A percentile compares a stretch with the other conserved stretches of the same genome.
These are phyloP conservation scores for Saccharomyces hybrid DNA, from an alignment of 1,139 yeast genomes.

Conservation along the genomic window DNA sequence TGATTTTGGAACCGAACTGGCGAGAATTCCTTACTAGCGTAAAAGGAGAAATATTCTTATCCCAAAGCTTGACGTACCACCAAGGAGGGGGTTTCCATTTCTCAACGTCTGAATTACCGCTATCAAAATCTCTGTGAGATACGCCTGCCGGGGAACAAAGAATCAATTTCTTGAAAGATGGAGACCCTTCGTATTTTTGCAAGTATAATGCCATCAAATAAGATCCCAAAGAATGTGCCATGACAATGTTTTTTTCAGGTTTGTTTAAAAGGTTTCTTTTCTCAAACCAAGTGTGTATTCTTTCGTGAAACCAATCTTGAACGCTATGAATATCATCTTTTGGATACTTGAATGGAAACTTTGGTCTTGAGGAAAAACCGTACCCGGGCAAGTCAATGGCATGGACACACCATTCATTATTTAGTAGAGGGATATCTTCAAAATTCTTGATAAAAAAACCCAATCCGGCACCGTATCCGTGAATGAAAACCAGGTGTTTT, in stretches of 20 bases:
- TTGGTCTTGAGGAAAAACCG: constrained; percentile 64
- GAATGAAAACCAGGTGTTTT: constrained; percentile 53
- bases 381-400: constrained; percentile 69
- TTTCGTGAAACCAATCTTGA: constrained; percentile 69
- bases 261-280: constrained; percentile 39
- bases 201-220: constrained; percentile 74
- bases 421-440: constrained; percentile 28
- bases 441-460: constrained; percentile 64
- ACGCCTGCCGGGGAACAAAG: too few relatives aligned
- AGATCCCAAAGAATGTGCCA: constrained; percentile 94
- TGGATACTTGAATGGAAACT: constrained; percentile 37
- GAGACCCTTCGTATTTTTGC: constrained; percentile 2
- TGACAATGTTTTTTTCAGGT: constrained; percentile 46
- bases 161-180: too few relatives aligned
- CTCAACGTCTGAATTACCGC: too few relatives aligned
- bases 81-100: too few relatives aligned
- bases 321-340: constrained; percentile 28
- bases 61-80: too few relatives aligned
- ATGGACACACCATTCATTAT: constrained; percentile 54
- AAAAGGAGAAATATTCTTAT: too few relatives aligned
- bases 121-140: too few relatives aligned
- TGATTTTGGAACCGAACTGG: too few relatives aligned
- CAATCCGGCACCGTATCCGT: constrained; percentile 74
- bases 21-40: too few relatives aligned
- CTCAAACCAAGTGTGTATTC: constrained; percentile 51